Evolutionary conservation across 306 rosid species (phyloP).

Genomic region (Pyrus betulifolia): DNA sequence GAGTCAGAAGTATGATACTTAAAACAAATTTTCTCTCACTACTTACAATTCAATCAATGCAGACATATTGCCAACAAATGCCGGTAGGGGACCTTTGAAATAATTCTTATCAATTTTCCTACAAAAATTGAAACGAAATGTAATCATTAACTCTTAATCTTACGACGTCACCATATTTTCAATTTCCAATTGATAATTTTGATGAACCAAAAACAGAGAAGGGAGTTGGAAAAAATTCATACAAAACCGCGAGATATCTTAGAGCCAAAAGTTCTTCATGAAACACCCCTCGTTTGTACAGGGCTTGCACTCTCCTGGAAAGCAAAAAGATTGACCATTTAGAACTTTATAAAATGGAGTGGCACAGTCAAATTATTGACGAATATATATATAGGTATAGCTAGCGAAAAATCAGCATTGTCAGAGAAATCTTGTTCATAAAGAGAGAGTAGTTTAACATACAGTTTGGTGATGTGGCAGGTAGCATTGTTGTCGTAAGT

Average conservation of each 20-base stretch:
- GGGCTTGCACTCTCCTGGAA: slow-evolving; percentile 11
- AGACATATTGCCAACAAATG: slow-evolving; percentile 15
- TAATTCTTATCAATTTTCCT: slow-evolving; percentile 16
- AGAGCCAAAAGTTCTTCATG: slow-evolving; percentile 13
- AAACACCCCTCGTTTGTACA: background rate
- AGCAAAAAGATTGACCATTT: background rate
- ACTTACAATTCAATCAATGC: slow-evolving; percentile 9
- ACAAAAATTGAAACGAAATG: background rate
- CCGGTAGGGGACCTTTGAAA: slow-evolving; percentile 18
- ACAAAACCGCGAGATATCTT: background rate
- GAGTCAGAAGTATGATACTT: background rate
- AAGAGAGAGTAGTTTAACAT: background rate
- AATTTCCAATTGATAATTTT: too few relatives aligned
- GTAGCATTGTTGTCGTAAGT: background rate
- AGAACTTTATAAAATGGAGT: too few relatives aligned
- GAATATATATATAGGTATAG: background rate
- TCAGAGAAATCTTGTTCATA: background rate
- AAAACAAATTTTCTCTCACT: background rate
- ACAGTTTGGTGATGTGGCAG: slow-evolving; percentile 26
- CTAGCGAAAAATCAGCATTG: background rate
- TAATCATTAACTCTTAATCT: too few relatives aligned
- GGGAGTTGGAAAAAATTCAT: too few relatives aligned
- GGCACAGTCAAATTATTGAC: too few relatives aligned
- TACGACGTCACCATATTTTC: too few relatives aligned
- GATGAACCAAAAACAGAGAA: too few relatives aligned